Conservation (phyloP, 345 rosid genomes). For the Noccaea bulbosa region DNA sequence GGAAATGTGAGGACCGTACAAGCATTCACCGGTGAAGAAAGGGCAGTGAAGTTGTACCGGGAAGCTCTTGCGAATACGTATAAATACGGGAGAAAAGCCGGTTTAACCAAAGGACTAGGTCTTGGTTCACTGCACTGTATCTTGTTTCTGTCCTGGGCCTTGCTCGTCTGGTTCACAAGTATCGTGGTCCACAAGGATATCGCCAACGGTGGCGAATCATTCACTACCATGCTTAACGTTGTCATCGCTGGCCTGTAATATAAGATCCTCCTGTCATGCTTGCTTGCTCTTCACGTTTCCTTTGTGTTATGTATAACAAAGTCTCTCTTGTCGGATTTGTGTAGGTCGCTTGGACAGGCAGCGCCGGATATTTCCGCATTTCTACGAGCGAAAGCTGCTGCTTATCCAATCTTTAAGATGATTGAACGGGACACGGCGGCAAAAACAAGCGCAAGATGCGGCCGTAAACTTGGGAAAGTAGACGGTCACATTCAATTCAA, state of each 20-base stretch:
- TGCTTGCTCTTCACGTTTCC: constrained; percentile 23
- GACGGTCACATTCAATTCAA: constrained; percentile 80
- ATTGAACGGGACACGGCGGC: constrained; percentile 74
- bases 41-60: constrained; percentile 69
- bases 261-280: not conserved
- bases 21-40: constrained; percentile 94
- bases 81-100: constrained; percentile 78
- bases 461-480: constrained; percentile 57
- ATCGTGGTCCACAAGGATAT: constrained; percentile 79
- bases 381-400: constrained; percentile 81
- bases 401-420: constrained; percentile 91
- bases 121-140: constrained; percentile 84
- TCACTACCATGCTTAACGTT: constrained; percentile 98
- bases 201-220: constrained; percentile 85
- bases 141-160: constrained; percentile 89
- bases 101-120: constrained; percentile 90
- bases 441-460: constrained; percentile 61
- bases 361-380: constrained; percentile 91
- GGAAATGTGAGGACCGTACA: constrained; percentile 97
- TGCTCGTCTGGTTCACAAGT: constrained; percentile 96
- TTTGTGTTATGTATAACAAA: not conserved
- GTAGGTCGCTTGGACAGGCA: constrained; percentile 90
- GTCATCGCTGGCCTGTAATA: constrained; percentile 93
- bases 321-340: not conserved
- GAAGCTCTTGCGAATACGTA: constrained; percentile 77